phyloP scores from a whole-genome alignment of 2,329 filamentous ascomycete genomes.

The Aspergillus pseudoviridinutans region DNA sequence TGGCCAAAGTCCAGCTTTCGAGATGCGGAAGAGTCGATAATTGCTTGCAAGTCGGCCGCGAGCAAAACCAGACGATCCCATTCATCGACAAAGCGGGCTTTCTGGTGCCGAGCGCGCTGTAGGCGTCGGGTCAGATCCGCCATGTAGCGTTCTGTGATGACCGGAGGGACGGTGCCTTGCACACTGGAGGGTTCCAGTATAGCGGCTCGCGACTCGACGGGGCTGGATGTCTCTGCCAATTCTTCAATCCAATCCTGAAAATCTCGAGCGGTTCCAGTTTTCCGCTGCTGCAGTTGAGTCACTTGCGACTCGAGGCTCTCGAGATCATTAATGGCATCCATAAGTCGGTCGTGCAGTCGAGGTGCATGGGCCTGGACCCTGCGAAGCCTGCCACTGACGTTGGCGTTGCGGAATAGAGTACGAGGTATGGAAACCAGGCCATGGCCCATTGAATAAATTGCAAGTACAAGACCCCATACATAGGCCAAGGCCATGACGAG shows the following conservation, averaged over 20 bases:
- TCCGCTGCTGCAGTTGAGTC: constrained; percentile 71
- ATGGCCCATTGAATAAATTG: constrained; percentile 97
- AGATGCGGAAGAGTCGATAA: constrained; percentile 78
- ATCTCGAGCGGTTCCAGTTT: constrained; percentile 68
- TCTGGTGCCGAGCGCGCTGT: constrained; percentile 75
- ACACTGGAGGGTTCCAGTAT: constrained; percentile 31
- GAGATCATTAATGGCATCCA: constrained; percentile 74
- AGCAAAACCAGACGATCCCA: constrained; percentile 77
- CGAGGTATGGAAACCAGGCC: constrained; percentile 88
- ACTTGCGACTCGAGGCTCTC: constrained; percentile 81
- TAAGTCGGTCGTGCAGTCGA: constrained; percentile 77
- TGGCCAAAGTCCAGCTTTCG: constrained; percentile 73
- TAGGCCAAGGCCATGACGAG: constrained; percentile 92
- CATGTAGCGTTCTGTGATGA: constrained; percentile 90
- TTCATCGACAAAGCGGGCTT: constrained; percentile 75
- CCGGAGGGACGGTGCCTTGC: constrained; percentile 59
- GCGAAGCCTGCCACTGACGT: constrained; percentile 68
- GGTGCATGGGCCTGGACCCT: constrained; percentile 76
- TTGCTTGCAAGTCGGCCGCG: constrained; percentile 70
- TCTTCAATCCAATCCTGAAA: constrained; percentile 97
- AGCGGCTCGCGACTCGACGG: constrained; percentile 56
- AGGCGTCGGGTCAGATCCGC: constrained; percentile 83
- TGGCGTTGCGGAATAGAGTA: constrained; percentile 73
- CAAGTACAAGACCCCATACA: constrained; percentile 84
- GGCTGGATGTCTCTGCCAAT: constrained; percentile 69